A percentile compares a stretch with the other conserved stretches of the same genome.
Conservation (phyloP, 1,284 basidiomycete genomes). For the Papiliotrema laurentii region DNA sequence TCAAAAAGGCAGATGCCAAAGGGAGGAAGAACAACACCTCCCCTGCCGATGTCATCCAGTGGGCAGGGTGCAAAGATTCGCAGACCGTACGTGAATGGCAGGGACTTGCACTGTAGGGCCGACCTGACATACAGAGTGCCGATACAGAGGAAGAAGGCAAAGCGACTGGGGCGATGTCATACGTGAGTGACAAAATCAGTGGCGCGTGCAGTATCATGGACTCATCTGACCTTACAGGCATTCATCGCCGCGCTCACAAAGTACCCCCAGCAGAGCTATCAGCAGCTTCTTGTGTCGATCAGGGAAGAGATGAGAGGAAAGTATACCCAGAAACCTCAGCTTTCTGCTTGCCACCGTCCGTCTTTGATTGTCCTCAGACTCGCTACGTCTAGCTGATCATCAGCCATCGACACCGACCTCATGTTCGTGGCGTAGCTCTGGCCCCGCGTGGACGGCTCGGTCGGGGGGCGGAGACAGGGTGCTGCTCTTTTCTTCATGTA, state of each 20-base stretch:
- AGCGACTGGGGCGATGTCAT: constrained; percentile 77
- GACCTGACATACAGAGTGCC: constrained; percentile 50
- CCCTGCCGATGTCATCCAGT: constrained; percentile 63
- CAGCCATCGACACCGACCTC: constrained; percentile 5
- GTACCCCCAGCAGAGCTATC: constrained; percentile 72
- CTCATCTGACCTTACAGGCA: constrained; percentile 53
- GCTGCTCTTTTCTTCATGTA: no score
- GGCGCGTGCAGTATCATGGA: background rate
- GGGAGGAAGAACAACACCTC: constrained; percentile 68
- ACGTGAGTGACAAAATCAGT: constrained; percentile 13
- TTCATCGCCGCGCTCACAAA: constrained; percentile 62
- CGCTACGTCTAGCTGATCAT: background rate
- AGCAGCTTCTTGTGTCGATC: constrained; percentile 67
- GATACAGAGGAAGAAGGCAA: constrained; percentile 74
- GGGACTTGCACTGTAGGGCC: background rate
- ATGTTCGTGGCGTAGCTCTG: constrained; percentile 4
- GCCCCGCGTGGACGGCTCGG: no score
- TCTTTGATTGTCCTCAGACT: constrained; percentile 2
- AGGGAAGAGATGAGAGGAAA: constrained; percentile 56
- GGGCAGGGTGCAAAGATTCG: constrained; percentile 84
- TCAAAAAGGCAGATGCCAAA: constrained; percentile 24
- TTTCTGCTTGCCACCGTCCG: constrained; percentile 47
- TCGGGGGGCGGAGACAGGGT: no score
- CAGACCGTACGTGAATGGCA: constrained; percentile 61
- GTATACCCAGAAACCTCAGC: constrained; percentile 82